Evolutionary conservation across 768 basidiomycete genomes (phyloP).

Genomic region (Trametes gibbosa): DNA sequence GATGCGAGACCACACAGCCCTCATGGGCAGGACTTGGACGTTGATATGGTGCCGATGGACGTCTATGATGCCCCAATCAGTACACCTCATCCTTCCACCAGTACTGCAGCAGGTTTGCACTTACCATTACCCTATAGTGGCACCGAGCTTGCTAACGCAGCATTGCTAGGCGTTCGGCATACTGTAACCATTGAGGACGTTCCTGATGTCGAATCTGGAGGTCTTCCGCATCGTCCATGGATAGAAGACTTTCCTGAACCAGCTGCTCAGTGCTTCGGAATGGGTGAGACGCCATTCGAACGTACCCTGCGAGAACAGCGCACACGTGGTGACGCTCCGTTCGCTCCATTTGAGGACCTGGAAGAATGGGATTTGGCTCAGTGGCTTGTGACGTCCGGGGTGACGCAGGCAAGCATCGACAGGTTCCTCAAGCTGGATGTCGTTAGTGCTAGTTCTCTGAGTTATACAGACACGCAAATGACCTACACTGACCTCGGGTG

Average conservation of each 20-base stretch:
- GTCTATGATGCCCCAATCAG: no score
- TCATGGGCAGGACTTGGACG: no score
- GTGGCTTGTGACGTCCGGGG: slow-evolving; percentile 33
- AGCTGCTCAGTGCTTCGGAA: neutral
- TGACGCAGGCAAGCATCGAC: slow-evolving; percentile 27
- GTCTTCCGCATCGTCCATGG: slow-evolving; percentile 4
- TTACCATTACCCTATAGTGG: no score
- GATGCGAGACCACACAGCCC: no score
- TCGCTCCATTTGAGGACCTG: slow-evolving; percentile 28
- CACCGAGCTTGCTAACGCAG: no score
- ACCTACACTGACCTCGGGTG: neutral
- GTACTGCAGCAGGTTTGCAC: no score
- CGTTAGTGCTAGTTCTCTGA: slow-evolving; percentile 17
- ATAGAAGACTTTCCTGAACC: slow-evolving; percentile 12
- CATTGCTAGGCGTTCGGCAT: no score
- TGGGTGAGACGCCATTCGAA: slow-evolving; percentile 21
- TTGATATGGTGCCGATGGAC: no score
- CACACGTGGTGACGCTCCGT: neutral
- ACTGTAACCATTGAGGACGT: slow-evolving; percentile 21
- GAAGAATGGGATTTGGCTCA: slow-evolving; percentile 34
- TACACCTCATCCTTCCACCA: no score
- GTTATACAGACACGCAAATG: no score
- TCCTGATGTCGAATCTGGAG: slow-evolving; percentile 12
- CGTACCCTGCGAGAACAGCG: neutral
- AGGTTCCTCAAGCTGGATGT: slow-evolving; percentile 32